A percentile compares a stretch with the other conserved stretches of the same genome.
phyloP scores from a whole-genome alignment of 2,329 filamentous ascomycete genomes.

The Aspergillus neoniger region DNA sequence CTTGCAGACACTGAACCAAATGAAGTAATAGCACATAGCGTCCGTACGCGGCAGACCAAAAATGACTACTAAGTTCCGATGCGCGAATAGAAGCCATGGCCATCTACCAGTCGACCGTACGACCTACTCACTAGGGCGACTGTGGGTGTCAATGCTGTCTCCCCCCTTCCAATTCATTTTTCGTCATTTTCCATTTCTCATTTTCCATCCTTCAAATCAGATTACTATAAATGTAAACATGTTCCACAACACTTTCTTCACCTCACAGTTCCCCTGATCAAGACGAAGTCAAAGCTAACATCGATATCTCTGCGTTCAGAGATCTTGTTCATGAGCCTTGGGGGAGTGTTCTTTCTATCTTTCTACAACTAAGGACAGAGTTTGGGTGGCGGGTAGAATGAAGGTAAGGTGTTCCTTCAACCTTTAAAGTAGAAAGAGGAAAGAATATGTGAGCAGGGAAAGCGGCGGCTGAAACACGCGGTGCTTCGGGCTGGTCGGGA shows the following conservation, averaged over 20 bases:
- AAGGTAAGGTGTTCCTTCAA: not conserved
- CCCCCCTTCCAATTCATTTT: not conserved
- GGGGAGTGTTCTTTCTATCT: not conserved
- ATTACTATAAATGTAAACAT: not conserved
- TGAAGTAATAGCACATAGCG: not conserved
- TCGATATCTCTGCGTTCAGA: not conserved
- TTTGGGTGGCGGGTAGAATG: not conserved
- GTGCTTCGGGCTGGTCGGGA: not conserved
- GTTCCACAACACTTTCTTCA: not conserved
- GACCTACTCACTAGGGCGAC: not conserved
- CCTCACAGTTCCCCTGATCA: not conserved
- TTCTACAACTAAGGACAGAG: not conserved
- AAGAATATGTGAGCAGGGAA: not conserved
- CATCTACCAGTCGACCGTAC: not conserved
- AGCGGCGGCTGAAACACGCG: not conserved
- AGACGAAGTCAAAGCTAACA: not conserved
- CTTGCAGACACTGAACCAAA: not conserved
- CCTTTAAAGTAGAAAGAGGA: not conserved
- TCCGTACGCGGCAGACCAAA: not conserved
- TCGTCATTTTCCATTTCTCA: too few relatives aligned
- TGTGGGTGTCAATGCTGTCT: not conserved
- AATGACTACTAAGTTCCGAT: not conserved
- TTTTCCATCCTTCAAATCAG: too few relatives aligned
- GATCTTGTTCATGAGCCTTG: too few relatives aligned
- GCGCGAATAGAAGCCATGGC: constrained; percentile 2